These are phyloP conservation scores for Colletotrichum limetticola DNA, from an alignment of 2,329 filamentous ascomycete genomes.

Conservation along the genomic window DNA sequence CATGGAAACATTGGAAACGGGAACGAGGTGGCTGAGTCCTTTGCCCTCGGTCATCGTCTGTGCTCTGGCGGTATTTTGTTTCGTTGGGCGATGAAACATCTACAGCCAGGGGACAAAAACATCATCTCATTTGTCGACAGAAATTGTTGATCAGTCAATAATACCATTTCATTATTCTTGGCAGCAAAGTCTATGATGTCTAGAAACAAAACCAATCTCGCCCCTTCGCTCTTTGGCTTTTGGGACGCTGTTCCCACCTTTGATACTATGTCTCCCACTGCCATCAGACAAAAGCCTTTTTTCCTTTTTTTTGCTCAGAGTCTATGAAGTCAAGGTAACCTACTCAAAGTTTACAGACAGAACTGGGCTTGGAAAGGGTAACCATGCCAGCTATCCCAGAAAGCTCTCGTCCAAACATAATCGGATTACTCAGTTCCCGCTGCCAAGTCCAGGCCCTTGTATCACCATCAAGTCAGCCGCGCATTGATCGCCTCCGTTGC, in stretches of 20 bases:
- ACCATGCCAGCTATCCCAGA: constrained; percentile 1
- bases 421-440: constrained; percentile 23
- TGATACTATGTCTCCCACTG: not conserved
- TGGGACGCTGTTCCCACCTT: not conserved
- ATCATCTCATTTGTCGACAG: not conserved
- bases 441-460: constrained; percentile 13
- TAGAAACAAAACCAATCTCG: not conserved
- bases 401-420: constrained; percentile 17
- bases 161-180: not conserved
- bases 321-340: not conserved
- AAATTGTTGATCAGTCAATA: constrained; percentile 12
- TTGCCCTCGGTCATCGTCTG: not conserved
- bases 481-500: constrained; percentile 19
- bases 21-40: constrained; percentile 1
- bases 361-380: not conserved
- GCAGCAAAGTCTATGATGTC: not conserved
- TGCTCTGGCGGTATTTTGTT: not conserved
- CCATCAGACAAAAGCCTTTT: not conserved
- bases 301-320: not conserved
- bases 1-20: not conserved
- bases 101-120: not conserved
- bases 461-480: constrained; percentile 23
- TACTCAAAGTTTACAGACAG: constrained; percentile 1
- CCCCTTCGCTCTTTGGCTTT: not conserved
- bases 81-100: constrained; percentile 14